Base-by-base conservation (phyloP, 2,329 filamentous ascomycete species). In the Chaetomiaceae sp. region DNA sequence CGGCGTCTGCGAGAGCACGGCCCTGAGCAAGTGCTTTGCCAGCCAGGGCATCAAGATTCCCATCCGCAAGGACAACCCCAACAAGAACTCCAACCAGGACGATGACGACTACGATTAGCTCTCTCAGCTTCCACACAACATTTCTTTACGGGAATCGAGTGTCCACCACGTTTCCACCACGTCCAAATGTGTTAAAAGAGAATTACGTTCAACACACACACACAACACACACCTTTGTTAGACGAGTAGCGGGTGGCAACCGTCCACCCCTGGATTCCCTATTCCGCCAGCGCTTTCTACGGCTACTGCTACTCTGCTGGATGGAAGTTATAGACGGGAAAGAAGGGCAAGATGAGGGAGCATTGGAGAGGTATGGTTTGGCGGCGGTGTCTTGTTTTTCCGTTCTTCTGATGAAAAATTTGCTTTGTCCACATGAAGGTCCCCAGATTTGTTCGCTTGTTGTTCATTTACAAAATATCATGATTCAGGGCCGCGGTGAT, bases 1-100 rank as follows among this genome's bases (percentile, higher is more conserved):
- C 0, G 94, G 94, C 37, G 94, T 99, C 1, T 96, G 95, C 54
- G 92, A 97, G 68, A 95, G 88, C 69, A 99, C 94, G 0, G 73
- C 84, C 4, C 75, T 97, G 17, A 96, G 91, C 78, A 96, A 95
- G 70, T 89, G 84, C 57, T 97, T 99, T 72, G 92, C 94, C 3
- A 79, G 82, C 1, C 94, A 99, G 66, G 94, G 94, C 22, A 95
- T 96, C 72, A 96, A 96, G 72, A 96, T 97, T 22, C 92, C 92
- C 0, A 96, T 97, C 51, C 78, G 92, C 20, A 96, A 96, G 71
- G 92, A 96, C 65, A 85, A 87, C 1, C 68, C 68, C 14, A 72
- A 72, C 36, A 69, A 58, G 66, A 77, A 76, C 37, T 75, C 75
- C 58, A 77, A 76, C 33, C 73, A 73, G 17, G 76, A 81, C 42